A percentile compares a stretch with the other conserved stretches of the same genome.
These are phyloP conservation scores for Phytophthora tentaculata DNA, from an alignment of 352 stramenopile genomes.

Conservation along the genomic window DNA sequence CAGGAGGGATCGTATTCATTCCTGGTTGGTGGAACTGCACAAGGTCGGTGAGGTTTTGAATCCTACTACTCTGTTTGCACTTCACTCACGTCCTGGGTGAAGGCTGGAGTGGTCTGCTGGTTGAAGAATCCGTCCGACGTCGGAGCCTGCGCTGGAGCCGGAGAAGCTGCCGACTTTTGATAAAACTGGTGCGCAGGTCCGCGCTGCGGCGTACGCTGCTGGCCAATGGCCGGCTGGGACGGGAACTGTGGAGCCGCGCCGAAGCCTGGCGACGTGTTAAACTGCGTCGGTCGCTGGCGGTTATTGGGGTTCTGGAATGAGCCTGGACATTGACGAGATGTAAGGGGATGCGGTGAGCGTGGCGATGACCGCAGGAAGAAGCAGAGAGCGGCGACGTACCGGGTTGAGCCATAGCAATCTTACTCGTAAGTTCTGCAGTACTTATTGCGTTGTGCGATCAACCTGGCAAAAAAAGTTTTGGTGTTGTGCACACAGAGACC, in stretches of 20 bases:
- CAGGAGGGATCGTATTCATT: conserved; percentile 29
- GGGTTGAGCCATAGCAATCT: conserved; percentile 42
- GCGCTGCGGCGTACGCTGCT: conserved; percentile 52
- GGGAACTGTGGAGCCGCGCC: conserved; percentile 40
- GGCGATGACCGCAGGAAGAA: neutral
- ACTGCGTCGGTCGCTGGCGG: conserved; percentile 46
- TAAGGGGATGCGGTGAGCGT: neutral
- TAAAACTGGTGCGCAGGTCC: conserved; percentile 57
- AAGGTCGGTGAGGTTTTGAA: neutral
- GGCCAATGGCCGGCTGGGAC: conserved; percentile 39
- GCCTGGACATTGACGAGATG: conserved; percentile 35
- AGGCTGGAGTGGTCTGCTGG: conserved; percentile 28
- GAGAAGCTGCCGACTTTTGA: conserved; percentile 36
- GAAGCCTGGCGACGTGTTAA: conserved; percentile 30
- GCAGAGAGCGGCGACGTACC: conserved; percentile 12
- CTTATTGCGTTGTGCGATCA: conserved; percentile 3
- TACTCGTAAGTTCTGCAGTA: conserved; percentile 3
- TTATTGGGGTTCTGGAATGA: conserved; percentile 68
- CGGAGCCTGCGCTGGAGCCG: neutral
- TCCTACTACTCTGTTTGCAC: neutral
- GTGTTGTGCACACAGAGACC: conserved; percentile 11
- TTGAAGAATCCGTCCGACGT: conserved; percentile 42
- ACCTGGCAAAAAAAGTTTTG: conserved; percentile 25
- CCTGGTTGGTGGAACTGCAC: conserved; percentile 45
- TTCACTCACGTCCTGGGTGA: conserved; percentile 47